These are phyloP conservation scores for Nectriaceae sp. DNA, from an alignment of 2,329 filamentous ascomycete genomes.

Conservation along the genomic window DNA sequence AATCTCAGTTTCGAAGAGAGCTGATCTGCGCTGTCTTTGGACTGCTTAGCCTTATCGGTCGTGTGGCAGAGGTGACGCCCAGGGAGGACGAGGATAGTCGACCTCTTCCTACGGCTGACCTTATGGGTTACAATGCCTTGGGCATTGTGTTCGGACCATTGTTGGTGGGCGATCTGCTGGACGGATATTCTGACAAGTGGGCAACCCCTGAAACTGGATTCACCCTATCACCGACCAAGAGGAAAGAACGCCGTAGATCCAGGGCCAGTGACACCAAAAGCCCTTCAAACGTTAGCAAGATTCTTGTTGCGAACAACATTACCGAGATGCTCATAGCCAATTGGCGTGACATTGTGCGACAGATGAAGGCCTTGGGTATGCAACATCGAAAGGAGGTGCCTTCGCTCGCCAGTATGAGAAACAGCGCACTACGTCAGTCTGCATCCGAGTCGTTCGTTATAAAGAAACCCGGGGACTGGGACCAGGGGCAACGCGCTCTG, in stretches of 20 bases:
- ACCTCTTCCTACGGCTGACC: slow-evolving; percentile 55
- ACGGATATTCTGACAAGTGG: slow-evolving; percentile 51
- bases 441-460: slow-evolving; percentile 43
- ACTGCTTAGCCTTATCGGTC: slow-evolving; percentile 61
- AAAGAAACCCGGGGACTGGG: slow-evolving; percentile 39
- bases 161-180: slow-evolving; percentile 58
- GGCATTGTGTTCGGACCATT: slow-evolving; percentile 68
- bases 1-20: slow-evolving; percentile 61
- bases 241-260: slow-evolving; percentile 26
- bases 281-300: slow-evolving; percentile 49
- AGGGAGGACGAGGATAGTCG: slow-evolving; percentile 53
- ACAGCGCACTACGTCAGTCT: slow-evolving; percentile 37
- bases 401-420: slow-evolving; percentile 11
- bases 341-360: slow-evolving; percentile 64
- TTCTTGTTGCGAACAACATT: slow-evolving; percentile 59
- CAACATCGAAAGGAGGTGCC: slow-evolving; percentile 25
- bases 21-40: slow-evolving; percentile 69
- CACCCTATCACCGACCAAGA: slow-evolving; percentile 44
- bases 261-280: slow-evolving; percentile 12
- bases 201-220: slow-evolving; percentile 44
- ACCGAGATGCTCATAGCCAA: slow-evolving; percentile 67
- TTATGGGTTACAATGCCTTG: slow-evolving; percentile 66
- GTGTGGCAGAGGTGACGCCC: slow-evolving; percentile 54
- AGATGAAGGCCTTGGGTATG: slow-evolving; percentile 53
- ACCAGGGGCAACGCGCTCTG: slow-evolving; percentile 19